Evolutionary conservation across 2,329 filamentous ascomycete species (phyloP).

Genomic region (Fusarium anthophilum): DNA sequence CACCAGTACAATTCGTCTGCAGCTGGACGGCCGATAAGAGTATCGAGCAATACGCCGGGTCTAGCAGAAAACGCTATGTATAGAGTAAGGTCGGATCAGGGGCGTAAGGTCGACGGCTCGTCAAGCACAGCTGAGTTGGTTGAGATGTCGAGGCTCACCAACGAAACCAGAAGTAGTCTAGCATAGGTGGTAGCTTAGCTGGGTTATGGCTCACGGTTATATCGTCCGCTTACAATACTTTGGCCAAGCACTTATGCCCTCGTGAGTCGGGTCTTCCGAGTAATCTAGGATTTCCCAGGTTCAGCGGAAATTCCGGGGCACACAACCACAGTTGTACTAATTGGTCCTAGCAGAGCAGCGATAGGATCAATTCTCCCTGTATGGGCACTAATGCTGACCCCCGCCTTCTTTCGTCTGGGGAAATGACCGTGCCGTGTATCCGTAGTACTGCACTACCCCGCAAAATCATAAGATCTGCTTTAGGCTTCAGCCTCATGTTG

Average conservation of each 20-base stretch:
- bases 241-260: too few relatives aligned
- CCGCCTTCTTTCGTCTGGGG: not conserved
- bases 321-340: too few relatives aligned
- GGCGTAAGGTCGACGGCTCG: not conserved
- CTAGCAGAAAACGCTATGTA: not conserved
- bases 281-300: not conserved
- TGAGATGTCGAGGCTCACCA: not conserved
- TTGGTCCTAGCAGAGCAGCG: not conserved
- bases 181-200: not conserved
- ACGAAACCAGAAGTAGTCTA: not conserved
- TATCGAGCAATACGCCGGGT: not conserved
- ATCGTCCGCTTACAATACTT: not conserved
- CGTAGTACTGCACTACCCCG: not conserved
- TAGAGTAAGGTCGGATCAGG: not conserved
- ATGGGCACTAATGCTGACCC: not conserved
- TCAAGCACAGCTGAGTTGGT: constrained; percentile 5
- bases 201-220: accelerated
- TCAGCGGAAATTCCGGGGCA: not conserved
- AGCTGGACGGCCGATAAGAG: not conserved
- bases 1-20: not conserved
- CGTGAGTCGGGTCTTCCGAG: not conserved
- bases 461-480: not conserved
- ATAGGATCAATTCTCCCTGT: too few relatives aligned
- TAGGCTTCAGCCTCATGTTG: not conserved
- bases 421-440: not conserved